phyloP scores from a whole-genome alignment of 1,284 basidiomycete genomes.

The Pseudozyma flocculosa region DNA sequence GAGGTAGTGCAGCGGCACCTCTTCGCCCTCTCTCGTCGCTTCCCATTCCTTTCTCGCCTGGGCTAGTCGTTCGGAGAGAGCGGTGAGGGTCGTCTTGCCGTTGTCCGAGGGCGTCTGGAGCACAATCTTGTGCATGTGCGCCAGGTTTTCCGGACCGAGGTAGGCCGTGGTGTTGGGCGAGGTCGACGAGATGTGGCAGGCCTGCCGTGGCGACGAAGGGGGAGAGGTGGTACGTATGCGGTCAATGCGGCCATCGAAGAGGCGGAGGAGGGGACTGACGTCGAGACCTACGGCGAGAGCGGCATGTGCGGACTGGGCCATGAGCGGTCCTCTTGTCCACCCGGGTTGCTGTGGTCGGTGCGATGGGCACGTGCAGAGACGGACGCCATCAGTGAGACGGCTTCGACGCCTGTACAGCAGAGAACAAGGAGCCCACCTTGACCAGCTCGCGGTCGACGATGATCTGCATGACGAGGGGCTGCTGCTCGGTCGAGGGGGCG shows the following conservation, averaged over 20 bases:
- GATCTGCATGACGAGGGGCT: slow-evolving; percentile 56
- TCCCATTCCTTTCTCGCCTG: slow-evolving; percentile 17
- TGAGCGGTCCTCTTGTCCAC: slow-evolving; percentile 65
- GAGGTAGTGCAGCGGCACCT: slow-evolving; percentile 60
- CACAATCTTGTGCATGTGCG: slow-evolving; percentile 53
- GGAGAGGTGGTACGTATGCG: neutral
- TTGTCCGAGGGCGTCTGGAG: slow-evolving; percentile 44
- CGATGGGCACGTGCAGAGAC: no score
- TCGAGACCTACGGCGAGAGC: slow-evolving; percentile 59
- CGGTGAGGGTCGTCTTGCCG: slow-evolving; percentile 34
- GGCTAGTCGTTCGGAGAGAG: slow-evolving; percentile 52
- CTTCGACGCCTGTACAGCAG: no score
- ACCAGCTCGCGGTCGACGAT: slow-evolving; percentile 39
- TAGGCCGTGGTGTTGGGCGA: slow-evolving; percentile 29
- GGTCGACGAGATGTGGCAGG: slow-evolving; percentile 16
- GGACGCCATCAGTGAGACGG: no score
- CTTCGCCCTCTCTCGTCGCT: slow-evolving; percentile 13
- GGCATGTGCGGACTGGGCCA: slow-evolving; percentile 66
- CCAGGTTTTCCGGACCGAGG: slow-evolving; percentile 22
- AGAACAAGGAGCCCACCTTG: slow-evolving; percentile 25
- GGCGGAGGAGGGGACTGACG: no score
- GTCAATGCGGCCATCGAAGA: no score
- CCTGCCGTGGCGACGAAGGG: neutral
- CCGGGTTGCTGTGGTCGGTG: slow-evolving; percentile 58
- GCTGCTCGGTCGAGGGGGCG: slow-evolving; percentile 1